Conservation (phyloP, 2,329 filamentous ascomycete genomes). For the Trichoderma sp. region DNA sequence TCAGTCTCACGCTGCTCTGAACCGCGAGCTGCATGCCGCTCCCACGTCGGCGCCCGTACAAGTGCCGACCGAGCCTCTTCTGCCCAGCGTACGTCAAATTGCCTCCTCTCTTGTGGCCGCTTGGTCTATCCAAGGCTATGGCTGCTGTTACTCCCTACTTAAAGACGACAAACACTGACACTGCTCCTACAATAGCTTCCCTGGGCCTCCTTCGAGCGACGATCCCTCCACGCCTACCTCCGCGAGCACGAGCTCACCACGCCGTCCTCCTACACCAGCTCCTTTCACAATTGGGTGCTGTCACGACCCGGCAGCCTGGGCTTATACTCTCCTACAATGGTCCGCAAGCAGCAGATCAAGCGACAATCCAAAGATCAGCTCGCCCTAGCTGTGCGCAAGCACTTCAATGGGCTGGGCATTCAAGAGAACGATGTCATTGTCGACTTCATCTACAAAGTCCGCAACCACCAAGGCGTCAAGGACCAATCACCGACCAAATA, state of each 20-base stretch:
- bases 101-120: neutral
- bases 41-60: conserved; percentile 41
- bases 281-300: conserved; percentile 65
- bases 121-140: neutral
- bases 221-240: conserved; percentile 74
- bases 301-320: conserved; percentile 67
- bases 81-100: conserved; percentile 42
- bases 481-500: conserved; percentile 36
- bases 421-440: conserved; percentile 84
- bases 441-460: conserved; percentile 73
- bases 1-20: conserved; percentile 51
- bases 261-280: conserved; percentile 69
- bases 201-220: conserved; percentile 70
- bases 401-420: conserved; percentile 80
- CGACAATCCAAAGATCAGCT: conserved; percentile 74
- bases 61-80: conserved; percentile 37
- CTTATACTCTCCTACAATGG: conserved; percentile 75
- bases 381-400: conserved; percentile 73
- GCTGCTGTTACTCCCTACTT: neutral
- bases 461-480: conserved; percentile 40
- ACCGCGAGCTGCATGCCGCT: conserved; percentile 50
- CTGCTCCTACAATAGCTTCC: conserved; percentile 50
- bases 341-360: conserved; percentile 63
- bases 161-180: conserved; percentile 27
- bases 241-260: conserved; percentile 72